These are phyloP conservation scores for Prunus padus DNA, from an alignment of 306 rosid genomes.

Conservation along the genomic window DNA sequence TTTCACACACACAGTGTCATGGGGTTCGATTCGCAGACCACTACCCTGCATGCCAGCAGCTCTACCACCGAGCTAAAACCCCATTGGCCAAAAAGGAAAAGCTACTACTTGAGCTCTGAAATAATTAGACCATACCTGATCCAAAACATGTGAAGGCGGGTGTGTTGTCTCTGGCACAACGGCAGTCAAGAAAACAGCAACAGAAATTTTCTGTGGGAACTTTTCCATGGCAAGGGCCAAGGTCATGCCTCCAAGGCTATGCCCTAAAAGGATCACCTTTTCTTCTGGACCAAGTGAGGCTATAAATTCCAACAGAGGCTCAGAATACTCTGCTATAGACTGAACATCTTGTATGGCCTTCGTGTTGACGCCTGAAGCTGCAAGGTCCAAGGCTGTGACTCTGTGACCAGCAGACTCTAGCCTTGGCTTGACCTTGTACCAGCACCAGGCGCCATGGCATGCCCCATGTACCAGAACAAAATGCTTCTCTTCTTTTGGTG, in stretches of 20 bases:
- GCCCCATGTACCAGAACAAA: constrained; percentile 74
- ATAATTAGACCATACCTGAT: constrained; percentile 37
- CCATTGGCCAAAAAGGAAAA: neutral
- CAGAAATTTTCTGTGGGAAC: constrained; percentile 46
- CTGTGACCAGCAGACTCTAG: constrained; percentile 49
- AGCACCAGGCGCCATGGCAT: constrained; percentile 72
- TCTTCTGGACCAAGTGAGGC: constrained; percentile 37
- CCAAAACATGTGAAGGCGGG: constrained; percentile 44
- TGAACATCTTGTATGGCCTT: constrained; percentile 43
- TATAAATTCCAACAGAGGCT: constrained; percentile 53
- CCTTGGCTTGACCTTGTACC: constrained; percentile 62
- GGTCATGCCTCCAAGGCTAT: constrained; percentile 67
- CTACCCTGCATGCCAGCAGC: too few species aligned
- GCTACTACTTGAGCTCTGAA: neutral
- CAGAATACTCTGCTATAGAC: constrained; percentile 38
- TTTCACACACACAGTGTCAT: too few species aligned
- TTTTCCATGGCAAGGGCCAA: constrained; percentile 67
- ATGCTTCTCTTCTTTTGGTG: constrained; percentile 22
- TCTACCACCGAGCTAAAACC: too few species aligned
- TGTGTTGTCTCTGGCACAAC: constrained; percentile 52
- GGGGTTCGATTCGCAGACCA: too few species aligned
- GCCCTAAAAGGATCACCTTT: constrained; percentile 68
- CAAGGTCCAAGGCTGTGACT: constrained; percentile 49
- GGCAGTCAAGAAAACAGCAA: constrained; percentile 64
- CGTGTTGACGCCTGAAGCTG: constrained; percentile 52